These are phyloP conservation scores for Candida maris DNA, from an alignment of 805 yeast genomes.

Conservation along the genomic window DNA sequence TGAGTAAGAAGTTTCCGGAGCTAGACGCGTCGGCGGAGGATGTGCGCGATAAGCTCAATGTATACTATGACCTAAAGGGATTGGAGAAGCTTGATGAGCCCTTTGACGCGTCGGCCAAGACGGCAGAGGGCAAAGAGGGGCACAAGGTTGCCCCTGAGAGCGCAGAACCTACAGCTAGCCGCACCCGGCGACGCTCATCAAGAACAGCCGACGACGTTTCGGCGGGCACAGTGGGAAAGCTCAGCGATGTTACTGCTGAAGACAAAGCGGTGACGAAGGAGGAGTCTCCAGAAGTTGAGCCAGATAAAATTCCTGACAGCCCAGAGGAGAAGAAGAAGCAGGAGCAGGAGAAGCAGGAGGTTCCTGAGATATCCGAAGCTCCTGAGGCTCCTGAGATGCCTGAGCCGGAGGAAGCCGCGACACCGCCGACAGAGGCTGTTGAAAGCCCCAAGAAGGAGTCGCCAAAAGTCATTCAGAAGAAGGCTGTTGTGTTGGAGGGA, in stretches of 20 bases:
- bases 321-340: constrained; percentile 1
- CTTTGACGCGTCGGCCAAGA: constrained; percentile 3
- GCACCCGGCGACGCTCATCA: constrained; percentile 10
- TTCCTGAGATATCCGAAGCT: background rate
- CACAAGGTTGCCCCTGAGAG: constrained; percentile 3
- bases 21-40: constrained; percentile 11
- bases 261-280: constrained; percentile 2
- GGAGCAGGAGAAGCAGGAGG: constrained; percentile 1
- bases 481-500: constrained; percentile 4
- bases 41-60: constrained; percentile 16
- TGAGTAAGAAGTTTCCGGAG: constrained; percentile 20
- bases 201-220: background rate
- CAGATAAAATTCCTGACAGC: background rate
- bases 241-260: constrained; percentile 1
- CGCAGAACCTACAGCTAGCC: constrained; percentile 7
- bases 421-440: background rate
- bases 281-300: background rate
- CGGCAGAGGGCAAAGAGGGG: background rate
- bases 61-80: constrained; percentile 28
- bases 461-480: constrained; percentile 4
- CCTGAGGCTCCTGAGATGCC: background rate
- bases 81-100: constrained; percentile 21
- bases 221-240: background rate
- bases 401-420: background rate
- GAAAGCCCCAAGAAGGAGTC: constrained; percentile 5